phyloP scores from a whole-genome alignment of 2,329 filamentous ascomycete species.

The Aschersonia sp. region DNA sequence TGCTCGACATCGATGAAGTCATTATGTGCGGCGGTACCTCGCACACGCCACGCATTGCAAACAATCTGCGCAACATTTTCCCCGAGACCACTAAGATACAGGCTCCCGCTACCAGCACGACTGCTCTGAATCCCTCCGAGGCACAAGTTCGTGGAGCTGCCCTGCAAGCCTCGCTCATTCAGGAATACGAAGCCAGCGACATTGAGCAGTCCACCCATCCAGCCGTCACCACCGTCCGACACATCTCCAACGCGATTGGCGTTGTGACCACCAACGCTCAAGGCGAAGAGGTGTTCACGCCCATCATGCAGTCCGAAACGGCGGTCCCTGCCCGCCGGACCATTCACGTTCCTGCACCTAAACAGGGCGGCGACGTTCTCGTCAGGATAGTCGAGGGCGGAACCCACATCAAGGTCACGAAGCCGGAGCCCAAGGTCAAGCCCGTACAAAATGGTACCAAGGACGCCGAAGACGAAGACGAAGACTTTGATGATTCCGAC shows the following conservation, averaged over 20 bases:
- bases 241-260: slow-evolving; percentile 79
- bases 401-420: slow-evolving; percentile 85
- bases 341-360: slow-evolving; percentile 61
- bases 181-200: slow-evolving; percentile 86
- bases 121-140: slow-evolving; percentile 87
- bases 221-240: slow-evolving; percentile 84
- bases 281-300: slow-evolving; percentile 57
- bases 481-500: slow-evolving; percentile 42
- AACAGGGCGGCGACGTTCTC: slow-evolving; percentile 75
- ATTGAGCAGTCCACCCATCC: slow-evolving; percentile 95
- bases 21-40: slow-evolving; percentile 85
- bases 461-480: slow-evolving; percentile 44
- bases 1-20: slow-evolving; percentile 88
- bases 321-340: slow-evolving; percentile 79
- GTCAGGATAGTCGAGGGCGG: slow-evolving; percentile 79
- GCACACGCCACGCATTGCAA: slow-evolving; percentile 86
- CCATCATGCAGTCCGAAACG: slow-evolving; percentile 74
- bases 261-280: slow-evolving; percentile 53
- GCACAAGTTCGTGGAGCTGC: slow-evolving; percentile 79
- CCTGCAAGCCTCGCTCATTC: slow-evolving; percentile 86
- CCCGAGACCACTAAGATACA: slow-evolving; percentile 63
- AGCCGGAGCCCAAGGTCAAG: slow-evolving; percentile 68
- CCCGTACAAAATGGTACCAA: slow-evolving; percentile 47
- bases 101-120: slow-evolving; percentile 64
- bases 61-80: slow-evolving; percentile 69